A percentile compares a stretch with the other conserved stretches of the same genome.
These are phyloP conservation scores for Alternaria sp. DNA, from an alignment of 2,329 filamentous ascomycete species.

Conservation along the genomic window DNA sequence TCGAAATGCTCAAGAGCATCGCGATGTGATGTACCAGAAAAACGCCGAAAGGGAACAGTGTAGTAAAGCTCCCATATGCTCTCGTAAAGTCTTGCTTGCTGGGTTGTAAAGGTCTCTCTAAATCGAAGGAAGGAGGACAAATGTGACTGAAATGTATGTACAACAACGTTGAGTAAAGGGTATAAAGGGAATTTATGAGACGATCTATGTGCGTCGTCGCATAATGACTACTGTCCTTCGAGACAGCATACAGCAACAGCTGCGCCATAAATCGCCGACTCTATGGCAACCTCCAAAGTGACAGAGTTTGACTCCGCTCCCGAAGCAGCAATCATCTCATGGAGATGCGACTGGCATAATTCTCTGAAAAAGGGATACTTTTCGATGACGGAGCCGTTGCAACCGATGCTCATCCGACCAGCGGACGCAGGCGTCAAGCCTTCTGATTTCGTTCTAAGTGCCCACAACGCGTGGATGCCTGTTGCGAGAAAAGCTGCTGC, in stretches of 20 bases:
- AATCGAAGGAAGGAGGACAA: neutral
- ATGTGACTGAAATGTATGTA: slow-evolving; percentile 14
- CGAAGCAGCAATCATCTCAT: slow-evolving; percentile 61
- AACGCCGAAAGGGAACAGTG: slow-evolving; percentile 14
- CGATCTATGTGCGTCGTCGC: neutral
- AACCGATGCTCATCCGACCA: slow-evolving; percentile 66
- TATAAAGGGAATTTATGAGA: slow-evolving; percentile 7
- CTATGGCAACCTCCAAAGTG: slow-evolving; percentile 72
- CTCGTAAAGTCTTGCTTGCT: slow-evolving; percentile 3
- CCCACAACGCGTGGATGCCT: slow-evolving; percentile 70
- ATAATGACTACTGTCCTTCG: slow-evolving; percentile 33
- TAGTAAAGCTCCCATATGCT: slow-evolving; percentile 24
- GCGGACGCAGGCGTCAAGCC: slow-evolving; percentile 48
- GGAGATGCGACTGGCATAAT: slow-evolving; percentile 70
- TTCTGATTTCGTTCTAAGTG: slow-evolving; percentile 62
- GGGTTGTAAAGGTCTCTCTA: slow-evolving; percentile 3
- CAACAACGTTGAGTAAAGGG: slow-evolving; percentile 17
- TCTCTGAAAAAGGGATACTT: slow-evolving; percentile 75
- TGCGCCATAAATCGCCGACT: slow-evolving; percentile 79
- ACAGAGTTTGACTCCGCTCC: slow-evolving; percentile 58
- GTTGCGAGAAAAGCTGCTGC: slow-evolving; percentile 70
- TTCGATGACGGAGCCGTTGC: slow-evolving; percentile 82
- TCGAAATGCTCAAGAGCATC: neutral
- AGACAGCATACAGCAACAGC: slow-evolving; percentile 68
- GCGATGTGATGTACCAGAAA: neutral